A percentile compares a stretch with the other conserved stretches of the same genome.
phyloP scores from a whole-genome alignment of 495 filamentous ascomycete genomes.

The Neurospora discreta region DNA sequence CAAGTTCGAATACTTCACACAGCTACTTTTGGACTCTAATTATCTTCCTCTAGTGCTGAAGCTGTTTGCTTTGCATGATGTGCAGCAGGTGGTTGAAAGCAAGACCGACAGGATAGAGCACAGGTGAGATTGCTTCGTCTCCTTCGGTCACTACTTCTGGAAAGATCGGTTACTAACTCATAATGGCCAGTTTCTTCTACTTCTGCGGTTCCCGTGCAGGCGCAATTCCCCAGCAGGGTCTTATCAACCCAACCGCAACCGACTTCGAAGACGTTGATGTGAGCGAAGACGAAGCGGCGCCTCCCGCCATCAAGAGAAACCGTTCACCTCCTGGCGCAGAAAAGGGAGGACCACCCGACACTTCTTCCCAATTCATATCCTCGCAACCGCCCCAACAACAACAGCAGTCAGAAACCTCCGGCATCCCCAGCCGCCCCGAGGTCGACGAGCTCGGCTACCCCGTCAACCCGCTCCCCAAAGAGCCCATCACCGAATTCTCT shows the following conservation, averaged over 20 bases:
- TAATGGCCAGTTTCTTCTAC: conserved; percentile 62
- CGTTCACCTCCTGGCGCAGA: conserved; percentile 29
- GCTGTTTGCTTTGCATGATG: conserved; percentile 83
- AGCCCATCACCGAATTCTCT: conserved; percentile 81
- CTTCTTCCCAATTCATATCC: background rate
- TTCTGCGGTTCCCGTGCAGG: conserved; percentile 57
- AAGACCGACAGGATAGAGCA: conserved; percentile 73
- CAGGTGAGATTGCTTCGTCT: conserved; percentile 39
- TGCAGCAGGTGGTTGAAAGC: conserved; percentile 77
- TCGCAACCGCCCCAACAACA: background rate
- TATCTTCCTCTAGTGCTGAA: conserved; percentile 88
- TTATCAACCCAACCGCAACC: conserved; percentile 15
- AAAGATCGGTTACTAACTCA: background rate
- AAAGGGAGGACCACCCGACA: background rate
- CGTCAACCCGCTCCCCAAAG: conserved; percentile 47
- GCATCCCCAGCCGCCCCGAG: conserved; percentile 53
- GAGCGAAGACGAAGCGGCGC: conserved; percentile 62
- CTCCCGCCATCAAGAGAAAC: conserved; percentile 62
- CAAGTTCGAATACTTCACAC: conserved; percentile 91
- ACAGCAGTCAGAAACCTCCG: conserved; percentile 32
- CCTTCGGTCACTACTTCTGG: background rate
- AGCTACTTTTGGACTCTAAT: conserved; percentile 85
- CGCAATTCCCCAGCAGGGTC: conserved; percentile 10
- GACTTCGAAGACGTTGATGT: conserved; percentile 25
- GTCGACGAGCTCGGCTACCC: conserved; percentile 85